Base-by-base conservation (phyloP, 2,329 filamentous ascomycete genomes). In the Calonectria pteridis region DNA sequence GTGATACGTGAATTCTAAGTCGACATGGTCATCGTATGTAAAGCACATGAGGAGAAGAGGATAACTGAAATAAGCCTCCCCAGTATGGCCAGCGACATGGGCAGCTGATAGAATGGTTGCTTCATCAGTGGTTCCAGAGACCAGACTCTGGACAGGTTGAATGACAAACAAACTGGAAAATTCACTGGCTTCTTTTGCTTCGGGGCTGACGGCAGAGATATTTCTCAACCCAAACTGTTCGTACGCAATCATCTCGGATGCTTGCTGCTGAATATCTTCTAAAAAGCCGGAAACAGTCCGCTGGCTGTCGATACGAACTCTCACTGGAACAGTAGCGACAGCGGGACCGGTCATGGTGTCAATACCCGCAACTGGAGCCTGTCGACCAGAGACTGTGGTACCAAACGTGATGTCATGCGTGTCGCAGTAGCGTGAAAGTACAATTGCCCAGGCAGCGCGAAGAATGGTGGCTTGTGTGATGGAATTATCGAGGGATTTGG, bases 381-480 rank as follows among this genome's bases (percentile, higher is more conserved):
- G 46, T 9, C 67, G 67, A 20, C 67, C 67, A 26, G 67, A 70
- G 7, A 64, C 67, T 7, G 58, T 63, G n/a, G 55, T 53, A 18
- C 67, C 67, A 29, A 70, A 70, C 13, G 40, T 50, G 58, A 70
- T 49, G 6, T 70, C 67, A n/a, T 70, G 31, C 2, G 58, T 53
- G 10, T 59, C 58, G 9, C 51, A 63, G 33, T 63, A 70, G 3
- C 55, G 55, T 11, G 67, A 28, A n/a, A 70, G 55, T 18, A 70
- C 67, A 5, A 63, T 70, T 26, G 67, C 67, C 67, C 67, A 70
- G 14, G 67, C 67, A 23, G 58, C 67, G 9, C 58, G 67, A 13
- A 70, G 43, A 26, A 51, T 35, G 7, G 67, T 69, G 4, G 67
- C 51, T n/a, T 59, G 43, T 9, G 67, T 69, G 31, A 69, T 67